Conservation (phyloP, 208 protist genomes). For the Leishmania braziliensis region DNA sequence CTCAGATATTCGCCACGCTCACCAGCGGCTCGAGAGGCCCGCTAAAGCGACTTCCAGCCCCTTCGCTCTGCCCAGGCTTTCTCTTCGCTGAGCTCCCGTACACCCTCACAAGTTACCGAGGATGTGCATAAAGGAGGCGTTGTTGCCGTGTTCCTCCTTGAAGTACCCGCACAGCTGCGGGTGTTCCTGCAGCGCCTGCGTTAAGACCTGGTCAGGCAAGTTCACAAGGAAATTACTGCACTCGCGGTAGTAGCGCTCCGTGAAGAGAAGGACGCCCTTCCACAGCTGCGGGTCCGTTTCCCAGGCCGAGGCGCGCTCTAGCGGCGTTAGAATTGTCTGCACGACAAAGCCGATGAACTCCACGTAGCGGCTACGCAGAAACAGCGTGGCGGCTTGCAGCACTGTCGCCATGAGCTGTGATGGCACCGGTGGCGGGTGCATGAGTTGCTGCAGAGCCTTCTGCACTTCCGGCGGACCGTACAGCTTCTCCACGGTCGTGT, state of each 20-base stretch:
- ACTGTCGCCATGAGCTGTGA: constrained; percentile 83
- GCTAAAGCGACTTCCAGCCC: neutral
- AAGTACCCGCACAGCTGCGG: constrained; percentile 55
- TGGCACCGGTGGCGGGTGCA: constrained; percentile 56
- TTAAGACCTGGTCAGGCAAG: constrained; percentile 74
- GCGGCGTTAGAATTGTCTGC: constrained; percentile 54
- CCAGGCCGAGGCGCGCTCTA: constrained; percentile 60
- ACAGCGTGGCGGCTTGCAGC: constrained; percentile 44
- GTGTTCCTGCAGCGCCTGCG: constrained; percentile 55
- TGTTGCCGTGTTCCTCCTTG: constrained; percentile 75
- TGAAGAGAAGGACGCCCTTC: constrained; percentile 71
- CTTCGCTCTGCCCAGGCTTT: neutral
- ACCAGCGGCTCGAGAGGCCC: neutral
- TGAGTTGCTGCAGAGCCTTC: constrained; percentile 46
- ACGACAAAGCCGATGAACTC: constrained; percentile 65
- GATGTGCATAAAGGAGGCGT: constrained; percentile 77
- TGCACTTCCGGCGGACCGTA: constrained; percentile 68
- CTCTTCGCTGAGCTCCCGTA: too few species aligned
- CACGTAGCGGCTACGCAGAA: constrained; percentile 30
- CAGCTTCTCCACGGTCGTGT: constrained; percentile 41
- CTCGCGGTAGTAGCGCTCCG: constrained; percentile 71
- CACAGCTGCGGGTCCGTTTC: constrained; percentile 69
- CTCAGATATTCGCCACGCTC: neutral
- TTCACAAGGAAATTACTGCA: constrained; percentile 76
- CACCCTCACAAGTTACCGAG: constrained; percentile 37